Percentiles rank a stretch among this genome's conserved stretches.
phyloP scores from a whole-genome alignment of 2,329 filamentous ascomycete genomes.

The Phyllosticta capitalensis region DNA sequence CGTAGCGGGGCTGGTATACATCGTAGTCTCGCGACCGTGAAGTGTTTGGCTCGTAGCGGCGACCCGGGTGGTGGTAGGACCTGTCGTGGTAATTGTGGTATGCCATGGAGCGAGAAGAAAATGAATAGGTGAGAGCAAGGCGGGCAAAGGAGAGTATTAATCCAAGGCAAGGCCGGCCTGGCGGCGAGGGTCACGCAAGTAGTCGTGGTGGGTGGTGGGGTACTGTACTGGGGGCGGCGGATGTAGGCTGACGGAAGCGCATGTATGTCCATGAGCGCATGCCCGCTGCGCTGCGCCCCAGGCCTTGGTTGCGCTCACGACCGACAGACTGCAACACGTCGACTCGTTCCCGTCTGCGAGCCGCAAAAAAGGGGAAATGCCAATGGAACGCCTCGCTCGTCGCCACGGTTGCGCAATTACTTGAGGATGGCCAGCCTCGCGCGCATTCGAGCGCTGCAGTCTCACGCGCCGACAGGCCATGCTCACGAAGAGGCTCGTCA shows the following conservation, averaged over 20 bases:
- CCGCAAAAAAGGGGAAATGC: constrained; percentile 7
- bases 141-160: constrained; percentile 1
- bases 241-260: constrained; percentile 8
- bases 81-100: constrained; percentile 7
- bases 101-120: constrained; percentile 1
- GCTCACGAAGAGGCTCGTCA: constrained; percentile 4
- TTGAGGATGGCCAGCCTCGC: neutral
- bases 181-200: constrained; percentile 5
- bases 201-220: constrained; percentile 6
- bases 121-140: neutral
- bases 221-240: neutral
- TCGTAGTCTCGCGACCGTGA: constrained; percentile 9
- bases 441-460: neutral
- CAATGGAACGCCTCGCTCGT: constrained; percentile 1
- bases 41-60: constrained; percentile 9
- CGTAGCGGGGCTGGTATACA: neutral
- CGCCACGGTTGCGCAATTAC: constrained; percentile 1
- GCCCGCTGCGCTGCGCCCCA: neutral
- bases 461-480: neutral
- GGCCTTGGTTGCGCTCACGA: constrained; percentile 6
- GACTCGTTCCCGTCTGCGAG: neutral
- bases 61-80: neutral
- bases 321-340: neutral
- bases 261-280: neutral
- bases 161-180: constrained; percentile 2